A percentile compares a stretch with the other conserved stretches of the same genome.
These are phyloP conservation scores for Asterophora parasitica DNA, from an alignment of 768 basidiomycete species.

Conservation along the genomic window DNA sequence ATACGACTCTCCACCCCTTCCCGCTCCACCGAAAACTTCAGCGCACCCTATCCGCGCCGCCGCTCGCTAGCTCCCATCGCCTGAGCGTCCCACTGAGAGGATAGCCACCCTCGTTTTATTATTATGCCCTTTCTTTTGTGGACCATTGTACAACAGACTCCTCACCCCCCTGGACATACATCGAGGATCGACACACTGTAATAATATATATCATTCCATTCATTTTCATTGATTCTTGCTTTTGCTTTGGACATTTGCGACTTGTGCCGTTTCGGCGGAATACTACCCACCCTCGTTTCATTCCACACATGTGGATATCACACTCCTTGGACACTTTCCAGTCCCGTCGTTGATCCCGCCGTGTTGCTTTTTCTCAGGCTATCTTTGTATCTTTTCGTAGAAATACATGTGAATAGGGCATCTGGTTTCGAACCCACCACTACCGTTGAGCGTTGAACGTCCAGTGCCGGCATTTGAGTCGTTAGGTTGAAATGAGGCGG, in stretches of 20 bases:
- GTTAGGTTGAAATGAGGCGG: too few relatives aligned
- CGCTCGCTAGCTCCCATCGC: constrained; percentile 25
- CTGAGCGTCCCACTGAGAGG: constrained; percentile 13
- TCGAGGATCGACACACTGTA: constrained; percentile 18
- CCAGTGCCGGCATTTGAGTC: not conserved
- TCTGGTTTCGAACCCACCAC: not conserved
- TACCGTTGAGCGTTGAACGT: not conserved
- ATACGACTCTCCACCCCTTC: constrained; percentile 42
- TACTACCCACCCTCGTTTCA: constrained; percentile 1
- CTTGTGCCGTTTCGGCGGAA: constrained; percentile 1
- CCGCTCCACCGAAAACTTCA: constrained; percentile 24
- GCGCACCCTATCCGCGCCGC: constrained; percentile 25
- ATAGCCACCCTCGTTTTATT: not conserved
- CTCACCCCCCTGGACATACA: constrained; percentile 6
- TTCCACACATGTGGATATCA: not conserved
- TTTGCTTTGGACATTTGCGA: not conserved
- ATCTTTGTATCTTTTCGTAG: not conserved
- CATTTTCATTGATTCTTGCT: not conserved
- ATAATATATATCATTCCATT: constrained; percentile 11
- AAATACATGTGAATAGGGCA: constrained; percentile 1
- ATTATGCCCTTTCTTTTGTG: not conserved
- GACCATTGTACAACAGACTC: constrained; percentile 11
- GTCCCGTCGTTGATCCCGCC: not conserved
- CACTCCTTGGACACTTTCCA: constrained; percentile 1
- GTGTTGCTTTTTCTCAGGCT: constrained; percentile 3